Evolutionary conservation across 352 stramenopile genomes (phyloP).

Genomic region (Pythium brassicae): DNA sequence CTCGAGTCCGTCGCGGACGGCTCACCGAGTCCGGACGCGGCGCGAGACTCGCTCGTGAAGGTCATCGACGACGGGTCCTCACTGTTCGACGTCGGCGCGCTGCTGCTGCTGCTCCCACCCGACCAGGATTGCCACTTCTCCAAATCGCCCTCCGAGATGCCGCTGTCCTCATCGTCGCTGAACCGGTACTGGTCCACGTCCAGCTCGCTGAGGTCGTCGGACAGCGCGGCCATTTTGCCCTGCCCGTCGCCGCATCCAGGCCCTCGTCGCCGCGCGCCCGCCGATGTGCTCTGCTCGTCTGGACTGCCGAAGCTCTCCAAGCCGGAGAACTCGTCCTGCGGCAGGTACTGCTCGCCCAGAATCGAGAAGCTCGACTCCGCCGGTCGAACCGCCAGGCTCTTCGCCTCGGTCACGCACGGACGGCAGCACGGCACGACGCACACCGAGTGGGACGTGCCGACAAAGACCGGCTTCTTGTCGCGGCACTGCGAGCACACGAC

Average conservation of each 20-base stretch:
- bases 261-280: too few species aligned
- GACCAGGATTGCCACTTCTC: too few species aligned
- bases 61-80: background rate
- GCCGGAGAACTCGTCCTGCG: slow-evolving; percentile 1
- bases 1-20: background rate
- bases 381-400: slow-evolving; percentile 19
- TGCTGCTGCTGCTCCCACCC: background rate
- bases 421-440: background rate
- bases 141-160: slow-evolving; percentile 12
- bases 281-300: background rate
- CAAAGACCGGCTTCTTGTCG: slow-evolving; percentile 43
- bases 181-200: slow-evolving; percentile 11
- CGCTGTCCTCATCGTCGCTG: slow-evolving; percentile 9
- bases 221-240: background rate
- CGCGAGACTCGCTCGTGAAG: background rate
- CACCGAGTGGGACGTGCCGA: slow-evolving; percentile 11
- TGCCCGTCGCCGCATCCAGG: background rate
- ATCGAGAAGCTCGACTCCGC: slow-evolving; percentile 18
- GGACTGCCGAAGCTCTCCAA: slow-evolving; percentile 1
- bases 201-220: slow-evolving; percentile 6
- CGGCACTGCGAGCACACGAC: slow-evolving; percentile 43
- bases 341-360: slow-evolving; percentile 6
- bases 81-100: background rate
- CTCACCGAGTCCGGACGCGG: background rate
- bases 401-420: slow-evolving; percentile 1